A percentile compares a stretch with the other conserved stretches of the same genome.
phyloP scores from a whole-genome alignment of 768 basidiomycete genomes.

The Boletellus ananas region DNA sequence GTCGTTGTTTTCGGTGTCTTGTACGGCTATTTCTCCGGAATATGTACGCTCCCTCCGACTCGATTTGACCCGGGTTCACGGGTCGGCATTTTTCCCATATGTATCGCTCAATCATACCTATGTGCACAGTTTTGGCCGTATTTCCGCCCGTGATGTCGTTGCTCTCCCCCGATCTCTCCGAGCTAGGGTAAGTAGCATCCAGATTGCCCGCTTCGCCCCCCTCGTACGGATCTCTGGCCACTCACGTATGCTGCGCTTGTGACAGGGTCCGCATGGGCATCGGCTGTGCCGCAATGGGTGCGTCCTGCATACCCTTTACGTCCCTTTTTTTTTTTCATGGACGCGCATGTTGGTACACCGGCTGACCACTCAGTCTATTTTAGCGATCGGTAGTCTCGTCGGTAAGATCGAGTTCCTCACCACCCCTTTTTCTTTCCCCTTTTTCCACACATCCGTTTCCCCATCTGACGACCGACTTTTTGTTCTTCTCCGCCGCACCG shows the following conservation, averaged over 20 bases:
- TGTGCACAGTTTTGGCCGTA: slow-evolving; percentile 33
- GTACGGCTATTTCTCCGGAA: slow-evolving; percentile 54
- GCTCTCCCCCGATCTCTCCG: slow-evolving; percentile 44
- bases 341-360: neutral
- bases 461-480: neutral
- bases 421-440: too few species aligned
- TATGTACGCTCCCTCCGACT: slow-evolving; percentile 27
- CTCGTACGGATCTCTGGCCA: too few species aligned
- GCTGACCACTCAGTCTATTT: neutral
- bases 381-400: slow-evolving; percentile 25
- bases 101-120: neutral
- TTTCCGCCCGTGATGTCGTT: slow-evolving; percentile 44
- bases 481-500: slow-evolving; percentile 22
- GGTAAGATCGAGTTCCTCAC: neutral
- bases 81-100: neutral
- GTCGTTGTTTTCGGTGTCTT: slow-evolving; percentile 42
- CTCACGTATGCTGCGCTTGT: neutral
- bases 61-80: neutral
- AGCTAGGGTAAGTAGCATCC: slow-evolving; percentile 42
- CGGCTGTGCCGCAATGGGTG: slow-evolving; percentile 46
- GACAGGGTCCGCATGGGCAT: slow-evolving; percentile 44
- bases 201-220: neutral
- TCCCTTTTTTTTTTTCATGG: neutral
- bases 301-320: neutral
- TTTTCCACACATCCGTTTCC: neutral